phyloP scores from a whole-genome alignment of 2,329 filamentous ascomycete genomes.

The Pseudogymnoascus destructans region DNA sequence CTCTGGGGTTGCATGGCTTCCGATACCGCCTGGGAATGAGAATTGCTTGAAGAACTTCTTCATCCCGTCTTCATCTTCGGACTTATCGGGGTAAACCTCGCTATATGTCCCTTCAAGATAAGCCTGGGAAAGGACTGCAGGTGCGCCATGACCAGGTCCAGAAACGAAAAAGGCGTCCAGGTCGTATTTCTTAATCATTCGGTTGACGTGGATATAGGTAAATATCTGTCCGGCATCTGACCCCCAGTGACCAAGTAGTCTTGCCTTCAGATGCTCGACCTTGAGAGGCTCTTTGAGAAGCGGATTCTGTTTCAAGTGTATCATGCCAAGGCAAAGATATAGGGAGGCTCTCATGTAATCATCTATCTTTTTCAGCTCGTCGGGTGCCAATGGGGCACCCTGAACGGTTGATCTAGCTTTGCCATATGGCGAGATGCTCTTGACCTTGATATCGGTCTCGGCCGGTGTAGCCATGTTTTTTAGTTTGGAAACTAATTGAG shows the following conservation, averaged over 20 bases:
- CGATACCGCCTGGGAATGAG: slow-evolving; percentile 68
- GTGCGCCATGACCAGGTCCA: slow-evolving; percentile 66
- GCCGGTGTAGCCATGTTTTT: slow-evolving; percentile 9
- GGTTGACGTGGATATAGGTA: slow-evolving; percentile 72
- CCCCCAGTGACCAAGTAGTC: slow-evolving; percentile 66
- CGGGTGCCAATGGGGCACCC: slow-evolving; percentile 46
- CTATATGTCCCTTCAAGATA: slow-evolving; percentile 69
- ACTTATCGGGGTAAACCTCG: slow-evolving; percentile 64
- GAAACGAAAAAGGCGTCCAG: slow-evolving; percentile 61
- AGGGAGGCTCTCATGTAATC: slow-evolving; percentile 63
- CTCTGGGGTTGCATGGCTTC: slow-evolving; percentile 66
- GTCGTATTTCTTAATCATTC: slow-evolving; percentile 68
- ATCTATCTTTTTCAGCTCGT: slow-evolving; percentile 55
- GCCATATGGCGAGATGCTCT: slow-evolving; percentile 52
- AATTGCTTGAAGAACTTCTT: slow-evolving; percentile 71
- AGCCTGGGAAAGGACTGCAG: slow-evolving; percentile 60
- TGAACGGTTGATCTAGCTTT: slow-evolving; percentile 50
- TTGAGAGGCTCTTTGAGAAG: slow-evolving; percentile 57
- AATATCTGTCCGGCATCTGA: slow-evolving; percentile 72
- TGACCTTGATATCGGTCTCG: slow-evolving; percentile 28
- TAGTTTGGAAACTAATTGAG: background rate
- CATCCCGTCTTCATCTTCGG: slow-evolving; percentile 54
- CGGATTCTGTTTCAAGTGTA: slow-evolving; percentile 63
- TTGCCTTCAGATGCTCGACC: slow-evolving; percentile 57
- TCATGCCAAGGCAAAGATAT: slow-evolving; percentile 68